Evolutionary conservation across 306 rosid genomes (phyloP).

Genomic region (Benincasa hispida): DNA sequence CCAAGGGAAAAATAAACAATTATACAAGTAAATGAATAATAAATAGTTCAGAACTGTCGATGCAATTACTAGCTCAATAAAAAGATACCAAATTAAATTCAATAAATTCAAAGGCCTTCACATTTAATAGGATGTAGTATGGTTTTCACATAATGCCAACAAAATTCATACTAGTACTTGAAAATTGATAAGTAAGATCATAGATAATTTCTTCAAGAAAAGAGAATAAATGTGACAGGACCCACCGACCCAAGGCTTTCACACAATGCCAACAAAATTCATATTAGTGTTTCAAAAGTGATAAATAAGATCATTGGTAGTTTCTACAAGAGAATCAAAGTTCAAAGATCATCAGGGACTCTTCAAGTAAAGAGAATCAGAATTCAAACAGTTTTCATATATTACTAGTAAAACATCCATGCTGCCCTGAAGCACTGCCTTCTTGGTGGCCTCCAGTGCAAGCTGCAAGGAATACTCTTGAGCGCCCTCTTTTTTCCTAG

Average conservation of each 20-base stretch:
- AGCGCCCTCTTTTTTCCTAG: slow-evolving; percentile 37
- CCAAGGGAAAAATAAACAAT: neutral
- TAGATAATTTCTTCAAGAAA: neutral
- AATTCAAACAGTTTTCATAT: slow-evolving; percentile 15
- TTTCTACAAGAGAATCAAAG: neutral
- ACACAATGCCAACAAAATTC: neutral
- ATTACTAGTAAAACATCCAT: slow-evolving; percentile 56
- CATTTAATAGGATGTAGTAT: neutral
- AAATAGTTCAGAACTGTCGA: neutral
- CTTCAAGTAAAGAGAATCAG: neutral
- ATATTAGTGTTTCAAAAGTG: neutral
- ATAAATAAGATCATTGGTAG: neutral
- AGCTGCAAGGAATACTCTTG: slow-evolving; percentile 49
- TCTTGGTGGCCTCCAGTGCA: slow-evolving; percentile 61
- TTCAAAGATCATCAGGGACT: neutral
- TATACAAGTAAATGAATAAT: neutral
- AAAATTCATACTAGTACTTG: neutral
- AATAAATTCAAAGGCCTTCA: neutral
- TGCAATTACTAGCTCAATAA: neutral
- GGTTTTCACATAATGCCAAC: neutral
- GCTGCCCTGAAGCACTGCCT: slow-evolving; percentile 75
- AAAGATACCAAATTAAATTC: neutral
- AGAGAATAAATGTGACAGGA: neutral
- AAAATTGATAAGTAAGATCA: neutral
- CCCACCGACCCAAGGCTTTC: neutral